These are phyloP conservation scores for Mucor lusitanicus DNA, from an alignment of 371 early-diverging fungal species.

Conservation along the genomic window DNA sequence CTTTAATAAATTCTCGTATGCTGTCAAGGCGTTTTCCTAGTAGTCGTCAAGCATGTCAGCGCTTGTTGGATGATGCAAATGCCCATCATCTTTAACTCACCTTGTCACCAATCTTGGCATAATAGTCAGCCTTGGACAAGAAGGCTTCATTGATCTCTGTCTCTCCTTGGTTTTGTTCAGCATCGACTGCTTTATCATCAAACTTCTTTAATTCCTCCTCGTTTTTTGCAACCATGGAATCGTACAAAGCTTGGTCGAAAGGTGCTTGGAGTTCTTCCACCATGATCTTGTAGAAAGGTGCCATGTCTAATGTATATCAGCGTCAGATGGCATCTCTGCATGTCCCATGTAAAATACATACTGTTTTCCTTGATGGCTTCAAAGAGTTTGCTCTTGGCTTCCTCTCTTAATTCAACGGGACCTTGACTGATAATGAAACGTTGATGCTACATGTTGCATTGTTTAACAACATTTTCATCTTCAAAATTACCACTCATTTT, in stretches of 20 bases:
- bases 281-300: constrained; percentile 75
- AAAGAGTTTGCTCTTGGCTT: constrained; percentile 63
- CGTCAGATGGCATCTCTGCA: background rate
- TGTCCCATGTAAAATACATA: constrained; percentile 29
- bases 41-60: background rate
- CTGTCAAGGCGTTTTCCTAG: constrained; percentile 84
- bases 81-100: constrained; percentile 20
- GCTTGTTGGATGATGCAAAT: background rate
- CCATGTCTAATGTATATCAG: constrained; percentile 68
- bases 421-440: constrained; percentile 72
- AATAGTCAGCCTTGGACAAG: constrained; percentile 90
- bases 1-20: constrained; percentile 80
- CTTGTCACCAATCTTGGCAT: constrained; percentile 94
- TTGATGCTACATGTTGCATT: constrained; percentile 56
- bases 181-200: constrained; percentile 86
- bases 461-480: no score
- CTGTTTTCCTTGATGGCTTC: constrained; percentile 73
- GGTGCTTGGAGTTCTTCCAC: constrained; percentile 66
- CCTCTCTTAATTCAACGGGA: constrained; percentile 60
- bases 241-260: constrained; percentile 55
- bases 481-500: background rate
- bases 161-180: constrained; percentile 91
- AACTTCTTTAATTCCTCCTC: constrained; percentile 73
- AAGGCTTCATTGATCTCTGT: constrained; percentile 92
- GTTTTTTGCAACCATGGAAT: constrained; percentile 68